A percentile compares a stretch with the other conserved stretches of the same genome.
Evolutionary conservation across 2,329 filamentous ascomycete genomes (phyloP).

Genomic region (Mariannaea sp.): DNA sequence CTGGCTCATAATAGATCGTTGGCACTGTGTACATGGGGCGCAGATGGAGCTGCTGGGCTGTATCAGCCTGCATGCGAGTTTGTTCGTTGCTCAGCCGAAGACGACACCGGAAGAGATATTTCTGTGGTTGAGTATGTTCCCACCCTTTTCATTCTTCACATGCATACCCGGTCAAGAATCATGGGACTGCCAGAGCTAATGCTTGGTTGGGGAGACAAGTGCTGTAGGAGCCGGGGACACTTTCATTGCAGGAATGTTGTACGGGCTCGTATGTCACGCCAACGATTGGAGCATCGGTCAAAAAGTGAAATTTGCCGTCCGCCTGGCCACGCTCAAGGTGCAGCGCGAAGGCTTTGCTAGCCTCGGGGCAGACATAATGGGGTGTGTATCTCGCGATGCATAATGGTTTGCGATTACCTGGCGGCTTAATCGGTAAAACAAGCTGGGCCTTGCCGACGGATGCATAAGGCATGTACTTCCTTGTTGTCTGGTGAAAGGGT

Average conservation of each 20-base stretch:
- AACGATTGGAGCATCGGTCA: slow-evolving; percentile 53
- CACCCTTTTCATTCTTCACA: slow-evolving; percentile 13
- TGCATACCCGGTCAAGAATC: slow-evolving; percentile 12
- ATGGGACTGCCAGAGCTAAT: slow-evolving; percentile 28
- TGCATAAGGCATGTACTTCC: slow-evolving; percentile 26
- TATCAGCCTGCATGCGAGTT: slow-evolving; percentile 38
- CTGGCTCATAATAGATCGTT: slow-evolving; percentile 45
- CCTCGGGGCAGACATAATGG: slow-evolving; percentile 46
- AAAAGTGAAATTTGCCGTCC: slow-evolving; percentile 65
- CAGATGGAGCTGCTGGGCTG: slow-evolving; percentile 49
- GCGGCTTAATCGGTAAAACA: slow-evolving; percentile 23
- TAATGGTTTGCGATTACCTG: slow-evolving; percentile 10
- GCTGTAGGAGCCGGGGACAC: slow-evolving; percentile 77
- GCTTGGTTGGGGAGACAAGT: slow-evolving; percentile 48
- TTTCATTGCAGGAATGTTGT: slow-evolving; percentile 74
- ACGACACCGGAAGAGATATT: slow-evolving; percentile 43
- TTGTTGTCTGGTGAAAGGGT: slow-evolving; percentile 25
- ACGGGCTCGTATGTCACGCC: slow-evolving; percentile 57
- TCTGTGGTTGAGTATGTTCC: slow-evolving; percentile 63
- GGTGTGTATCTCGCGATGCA: slow-evolving; percentile 23
- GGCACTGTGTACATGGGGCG: slow-evolving; percentile 64
- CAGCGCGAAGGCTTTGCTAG: slow-evolving; percentile 67
- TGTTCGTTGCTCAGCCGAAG: slow-evolving; percentile 48
- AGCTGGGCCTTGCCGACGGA: slow-evolving; percentile 21
- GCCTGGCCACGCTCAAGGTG: slow-evolving; percentile 71